A percentile compares a stretch with the other conserved stretches of the same genome.
These are phyloP conservation scores for Jackrogersella minutella DNA, from an alignment of 495 filamentous ascomycete genomes.

Conservation along the genomic window DNA sequence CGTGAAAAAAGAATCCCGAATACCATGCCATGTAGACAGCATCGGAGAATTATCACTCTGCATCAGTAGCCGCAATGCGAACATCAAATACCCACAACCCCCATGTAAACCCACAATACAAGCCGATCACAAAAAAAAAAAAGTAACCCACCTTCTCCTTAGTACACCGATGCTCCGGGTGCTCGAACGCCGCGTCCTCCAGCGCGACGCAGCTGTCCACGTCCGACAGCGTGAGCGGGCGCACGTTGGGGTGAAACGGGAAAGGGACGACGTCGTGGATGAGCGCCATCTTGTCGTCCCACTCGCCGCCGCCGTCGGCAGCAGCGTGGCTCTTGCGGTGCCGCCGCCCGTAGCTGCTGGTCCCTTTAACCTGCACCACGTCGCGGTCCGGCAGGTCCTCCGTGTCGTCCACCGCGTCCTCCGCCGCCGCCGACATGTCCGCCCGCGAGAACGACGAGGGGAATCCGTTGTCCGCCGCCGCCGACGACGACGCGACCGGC, in stretches of 20 bases:
- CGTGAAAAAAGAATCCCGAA: not conserved
- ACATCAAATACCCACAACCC: too few species aligned
- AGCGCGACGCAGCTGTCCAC: conserved; percentile 78
- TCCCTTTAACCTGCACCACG: conserved; percentile 15
- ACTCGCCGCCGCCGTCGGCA: not conserved
- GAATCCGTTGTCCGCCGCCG: too few species aligned
- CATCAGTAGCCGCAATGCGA: not conserved
- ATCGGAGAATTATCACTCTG: not conserved
- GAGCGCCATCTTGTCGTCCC: not conserved
- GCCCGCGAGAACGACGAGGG: too few species aligned
- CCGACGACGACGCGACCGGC: too few species aligned
- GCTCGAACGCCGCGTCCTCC: conserved; percentile 77
- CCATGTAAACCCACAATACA: too few species aligned
- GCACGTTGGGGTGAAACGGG: conserved; percentile 65
- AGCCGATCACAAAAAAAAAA: too few species aligned
- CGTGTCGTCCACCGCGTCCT: conserved; percentile 37
- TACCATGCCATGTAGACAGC: not conserved
- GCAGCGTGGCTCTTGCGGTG: not conserved
- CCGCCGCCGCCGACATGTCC: not conserved
- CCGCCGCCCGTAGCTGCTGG: conserved; percentile 8
- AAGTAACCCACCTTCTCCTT: conserved; percentile 75
- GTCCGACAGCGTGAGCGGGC: conserved; percentile 75
- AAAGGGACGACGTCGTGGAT: conserved; percentile 42
- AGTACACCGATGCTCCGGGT: conserved; percentile 72
- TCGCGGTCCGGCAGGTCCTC: conserved; percentile 35